Evolutionary conservation across 2,329 filamentous ascomycete species (phyloP).

Genomic region (Aspergillus intermedius): DNA sequence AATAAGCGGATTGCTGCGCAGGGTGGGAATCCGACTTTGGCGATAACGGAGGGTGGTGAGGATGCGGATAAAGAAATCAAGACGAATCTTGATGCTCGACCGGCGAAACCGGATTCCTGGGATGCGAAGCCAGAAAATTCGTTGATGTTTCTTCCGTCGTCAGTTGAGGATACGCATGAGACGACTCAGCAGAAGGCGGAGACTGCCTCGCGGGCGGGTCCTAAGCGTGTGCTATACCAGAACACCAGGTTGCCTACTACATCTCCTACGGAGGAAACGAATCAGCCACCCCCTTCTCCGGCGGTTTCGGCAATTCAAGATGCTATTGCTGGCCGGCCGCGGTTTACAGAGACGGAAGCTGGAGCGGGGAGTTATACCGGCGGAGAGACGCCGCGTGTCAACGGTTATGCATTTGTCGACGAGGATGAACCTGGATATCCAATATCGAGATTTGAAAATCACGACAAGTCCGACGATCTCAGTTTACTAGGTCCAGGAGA

Average conservation of each 20-base stretch:
- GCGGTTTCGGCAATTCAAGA: constrained; percentile 78
- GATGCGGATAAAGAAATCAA: constrained; percentile 54
- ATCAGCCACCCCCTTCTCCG: constrained; percentile 60
- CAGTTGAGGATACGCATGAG: constrained; percentile 46
- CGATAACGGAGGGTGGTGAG: constrained; percentile 24
- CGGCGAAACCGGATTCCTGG: constrained; percentile 72
- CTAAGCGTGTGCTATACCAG: constrained; percentile 69
- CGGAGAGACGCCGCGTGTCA: constrained; percentile 79
- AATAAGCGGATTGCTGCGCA: constrained; percentile 66
- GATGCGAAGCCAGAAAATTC: constrained; percentile 67
- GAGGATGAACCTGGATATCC: constrained; percentile 50
- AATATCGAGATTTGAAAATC: constrained; percentile 11
- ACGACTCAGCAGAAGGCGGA: constrained; percentile 66
- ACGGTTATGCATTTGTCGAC: constrained; percentile 91
- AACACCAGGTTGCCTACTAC: constrained; percentile 68
- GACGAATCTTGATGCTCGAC: constrained; percentile 59
- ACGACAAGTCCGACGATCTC: constrained; percentile 21
- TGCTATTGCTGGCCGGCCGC: constrained; percentile 69
- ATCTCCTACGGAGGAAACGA: constrained; percentile 24
- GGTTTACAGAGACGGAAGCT: constrained; percentile 55
- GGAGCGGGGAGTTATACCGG: constrained; percentile 46
- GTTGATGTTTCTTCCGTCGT: constrained; percentile 67
- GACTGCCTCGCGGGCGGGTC: constrained; percentile 63
- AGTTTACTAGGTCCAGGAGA: constrained; percentile 37
- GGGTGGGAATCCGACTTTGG: constrained; percentile 55